A percentile compares a stretch with the other conserved stretches of the same genome.
Evolutionary conservation across 139 green algal species (phyloP).

Genomic region (Chlamydomonas schloesseri): DNA sequence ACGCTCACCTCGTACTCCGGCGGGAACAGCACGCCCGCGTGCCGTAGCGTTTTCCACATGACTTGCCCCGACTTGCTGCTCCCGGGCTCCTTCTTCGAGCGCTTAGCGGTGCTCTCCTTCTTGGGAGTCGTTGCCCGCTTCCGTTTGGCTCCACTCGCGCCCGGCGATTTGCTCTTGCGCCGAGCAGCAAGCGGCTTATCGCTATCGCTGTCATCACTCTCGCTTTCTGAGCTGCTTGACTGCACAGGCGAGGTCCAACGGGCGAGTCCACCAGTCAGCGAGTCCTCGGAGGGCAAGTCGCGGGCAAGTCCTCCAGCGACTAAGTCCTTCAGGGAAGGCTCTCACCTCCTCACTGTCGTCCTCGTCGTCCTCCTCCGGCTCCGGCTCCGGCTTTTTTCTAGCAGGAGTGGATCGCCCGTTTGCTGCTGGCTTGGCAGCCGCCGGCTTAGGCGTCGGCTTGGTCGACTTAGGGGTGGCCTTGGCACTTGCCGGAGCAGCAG

Average conservation of each 20-base stretch:
- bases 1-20: constrained; percentile 68
- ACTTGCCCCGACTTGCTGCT: constrained; percentile 32
- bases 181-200: constrained; percentile 7
- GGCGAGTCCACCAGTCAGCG: neutral
- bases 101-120: neutral
- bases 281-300: too few relatives aligned
- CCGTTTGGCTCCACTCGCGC: constrained; percentile 6
- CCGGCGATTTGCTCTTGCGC: constrained; percentile 31
- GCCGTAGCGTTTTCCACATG: constrained; percentile 92
- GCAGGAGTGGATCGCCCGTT: neutral
- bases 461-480: neutral
- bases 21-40: constrained; percentile 97
- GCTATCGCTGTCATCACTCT: constrained; percentile 21
- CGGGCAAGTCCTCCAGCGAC: neutral
- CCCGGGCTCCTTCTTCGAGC: constrained; percentile 23
- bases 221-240: constrained; percentile 34
- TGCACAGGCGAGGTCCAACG: neutral
- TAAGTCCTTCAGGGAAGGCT: neutral
- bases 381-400: constrained; percentile 33
- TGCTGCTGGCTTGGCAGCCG: constrained; percentile 33
- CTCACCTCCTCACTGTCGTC: constrained; percentile 10
- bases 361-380: constrained; percentile 35
- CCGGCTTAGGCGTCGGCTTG: constrained; percentile 26
- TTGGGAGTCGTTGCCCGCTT: constrained; percentile 2
- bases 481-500: neutral